Conservation (phyloP, 1,284 basidiomycete genomes). For the Boletus smithii region DNA sequence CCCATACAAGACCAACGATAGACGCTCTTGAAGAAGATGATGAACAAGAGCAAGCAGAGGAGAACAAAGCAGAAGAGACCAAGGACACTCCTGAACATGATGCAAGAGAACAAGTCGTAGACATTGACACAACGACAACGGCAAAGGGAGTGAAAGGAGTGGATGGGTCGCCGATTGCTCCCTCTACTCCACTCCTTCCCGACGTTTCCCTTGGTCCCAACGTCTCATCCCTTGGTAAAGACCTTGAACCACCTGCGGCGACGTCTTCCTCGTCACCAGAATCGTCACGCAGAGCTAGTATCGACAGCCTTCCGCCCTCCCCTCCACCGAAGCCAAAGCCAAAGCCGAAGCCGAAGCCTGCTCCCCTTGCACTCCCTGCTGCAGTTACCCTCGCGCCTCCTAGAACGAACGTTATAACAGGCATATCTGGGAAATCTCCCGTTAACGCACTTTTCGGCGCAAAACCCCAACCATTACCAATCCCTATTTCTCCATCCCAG, state of each 20-base stretch:
- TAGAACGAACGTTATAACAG: slow-evolving; percentile 22
- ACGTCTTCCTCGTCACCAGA: slow-evolving; percentile 6
- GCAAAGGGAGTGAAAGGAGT: not conserved
- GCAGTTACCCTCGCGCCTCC: slow-evolving; percentile 15
- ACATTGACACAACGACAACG: not conserved
- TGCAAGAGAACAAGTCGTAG: slow-evolving; percentile 1
- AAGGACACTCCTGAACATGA: not conserved
- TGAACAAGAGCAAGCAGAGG: slow-evolving; percentile 6
- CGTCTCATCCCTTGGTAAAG: slow-evolving; percentile 12
- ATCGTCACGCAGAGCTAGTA: slow-evolving; percentile 4
- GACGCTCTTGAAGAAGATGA: slow-evolving; percentile 9
- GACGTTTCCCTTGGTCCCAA: slow-evolving; percentile 12
- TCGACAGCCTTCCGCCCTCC: slow-evolving; percentile 21
- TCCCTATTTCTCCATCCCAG: slow-evolving; percentile 31
- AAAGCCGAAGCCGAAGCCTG: slow-evolving; percentile 9
- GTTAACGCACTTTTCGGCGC: slow-evolving; percentile 24
- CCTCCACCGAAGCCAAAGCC: slow-evolving; percentile 25
- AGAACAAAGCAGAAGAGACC: not conserved
- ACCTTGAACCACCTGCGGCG: slow-evolving; percentile 4
- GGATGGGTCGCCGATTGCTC: not conserved
- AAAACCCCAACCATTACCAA: slow-evolving; percentile 28
- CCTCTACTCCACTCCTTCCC: slow-evolving; percentile 9
- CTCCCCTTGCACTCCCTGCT: slow-evolving; percentile 13
- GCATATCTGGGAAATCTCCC: slow-evolving; percentile 27
- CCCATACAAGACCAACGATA: slow-evolving; percentile 5